A percentile compares a stretch with the other conserved stretches of the same genome.
Conservation (phyloP, 805 yeast species). For the Monosporozyma servazzii region DNA sequence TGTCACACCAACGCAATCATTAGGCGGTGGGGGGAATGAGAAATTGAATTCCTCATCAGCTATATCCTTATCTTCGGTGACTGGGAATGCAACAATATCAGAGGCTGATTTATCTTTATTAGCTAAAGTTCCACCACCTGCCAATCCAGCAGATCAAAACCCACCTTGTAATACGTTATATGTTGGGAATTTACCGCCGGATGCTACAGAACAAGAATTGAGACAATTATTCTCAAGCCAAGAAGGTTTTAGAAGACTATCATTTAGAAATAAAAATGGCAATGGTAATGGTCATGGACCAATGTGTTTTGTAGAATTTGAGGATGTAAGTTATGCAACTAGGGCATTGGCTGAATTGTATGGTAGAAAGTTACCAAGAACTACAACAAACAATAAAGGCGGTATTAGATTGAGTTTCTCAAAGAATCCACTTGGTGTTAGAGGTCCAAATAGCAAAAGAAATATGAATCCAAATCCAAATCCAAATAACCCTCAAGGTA, state of each 20-base stretch:
- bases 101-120: constrained; percentile 59
- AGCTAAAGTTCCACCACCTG: constrained; percentile 82
- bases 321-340: constrained; percentile 89
- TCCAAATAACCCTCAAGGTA: constrained; percentile 8
- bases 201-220: constrained; percentile 88
- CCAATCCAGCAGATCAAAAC: constrained; percentile 97
- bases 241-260: constrained; percentile 83
- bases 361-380: constrained; percentile 83
- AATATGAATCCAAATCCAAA: constrained; percentile 21
- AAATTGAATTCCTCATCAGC: constrained; percentile 3
- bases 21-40: background rate
- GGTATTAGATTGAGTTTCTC: constrained; percentile 92
- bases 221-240: constrained; percentile 81
- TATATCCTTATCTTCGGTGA: constrained; percentile 7
- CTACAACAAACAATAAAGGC: constrained; percentile 56
- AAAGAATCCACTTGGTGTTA: constrained; percentile 93
- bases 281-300: constrained; percentile 72
- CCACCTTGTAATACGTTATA: constrained; percentile 97
- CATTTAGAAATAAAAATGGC: constrained; percentile 69
- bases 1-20: background rate
- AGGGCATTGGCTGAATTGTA: constrained; percentile 88
- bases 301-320: constrained; percentile 98
- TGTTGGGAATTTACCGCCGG: constrained; percentile 95
- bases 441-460: constrained; percentile 54
- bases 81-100: constrained; percentile 21